Conservation (phyloP, 2,329 filamentous ascomycete genomes). For the Beauveria sp. region DNA sequence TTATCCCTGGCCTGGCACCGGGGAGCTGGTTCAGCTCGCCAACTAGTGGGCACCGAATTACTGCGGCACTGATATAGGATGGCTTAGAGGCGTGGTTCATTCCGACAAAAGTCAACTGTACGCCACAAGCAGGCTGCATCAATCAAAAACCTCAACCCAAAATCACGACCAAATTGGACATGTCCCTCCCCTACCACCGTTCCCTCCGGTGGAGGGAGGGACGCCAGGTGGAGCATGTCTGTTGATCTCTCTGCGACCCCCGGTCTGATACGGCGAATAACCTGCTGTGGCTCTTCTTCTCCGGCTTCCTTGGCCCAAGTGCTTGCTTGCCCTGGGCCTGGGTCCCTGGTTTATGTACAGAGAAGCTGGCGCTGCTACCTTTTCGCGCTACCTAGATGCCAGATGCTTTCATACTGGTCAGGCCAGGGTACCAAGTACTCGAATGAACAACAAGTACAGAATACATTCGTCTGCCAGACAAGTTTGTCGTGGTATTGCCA, state of each 20-base stretch:
- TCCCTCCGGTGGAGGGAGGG: slow-evolving; percentile 5
- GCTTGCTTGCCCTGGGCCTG: not conserved
- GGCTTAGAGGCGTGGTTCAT: slow-evolving; percentile 8
- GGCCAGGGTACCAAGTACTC: not conserved
- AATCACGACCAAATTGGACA: not conserved
- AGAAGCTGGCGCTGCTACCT: not conserved
- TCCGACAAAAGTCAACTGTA: not conserved
- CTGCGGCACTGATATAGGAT: slow-evolving; percentile 2
- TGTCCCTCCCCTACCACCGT: not conserved
- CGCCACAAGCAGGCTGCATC: slow-evolving; percentile 7
- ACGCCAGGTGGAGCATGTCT: not conserved
- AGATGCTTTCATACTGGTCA: not conserved
- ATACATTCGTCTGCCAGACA: not conserved
- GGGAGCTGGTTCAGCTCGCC: slow-evolving; percentile 10
- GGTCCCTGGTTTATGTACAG: not conserved
- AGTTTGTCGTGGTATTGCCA: not conserved
- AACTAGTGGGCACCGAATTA: not conserved
- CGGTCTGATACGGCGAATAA: not conserved
- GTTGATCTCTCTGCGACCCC: slow-evolving; percentile 6
- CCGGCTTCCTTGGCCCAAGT: not conserved
- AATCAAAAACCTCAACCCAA: not conserved
- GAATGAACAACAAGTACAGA: not conserved
- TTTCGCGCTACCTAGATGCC: too few relatives aligned
- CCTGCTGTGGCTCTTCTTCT: not conserved
- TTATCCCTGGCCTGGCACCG: not conserved